phyloP scores from a whole-genome alignment of 768 basidiomycete genomes.

The Mycena polygramma region DNA sequence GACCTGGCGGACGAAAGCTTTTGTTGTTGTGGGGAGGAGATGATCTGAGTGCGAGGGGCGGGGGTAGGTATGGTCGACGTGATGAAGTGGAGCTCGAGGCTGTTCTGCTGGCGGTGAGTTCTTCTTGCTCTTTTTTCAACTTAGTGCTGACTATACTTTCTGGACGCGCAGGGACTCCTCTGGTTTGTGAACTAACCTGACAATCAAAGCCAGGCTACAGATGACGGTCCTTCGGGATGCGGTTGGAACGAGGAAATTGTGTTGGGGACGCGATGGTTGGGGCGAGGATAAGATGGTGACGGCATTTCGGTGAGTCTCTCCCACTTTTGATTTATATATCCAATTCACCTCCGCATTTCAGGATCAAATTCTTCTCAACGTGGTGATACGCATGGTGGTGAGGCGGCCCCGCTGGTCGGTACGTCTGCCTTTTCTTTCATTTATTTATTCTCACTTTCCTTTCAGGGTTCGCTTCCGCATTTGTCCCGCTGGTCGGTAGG shows the following conservation, averaged over 20 bases:
- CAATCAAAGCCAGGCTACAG: slow-evolving; percentile 6
- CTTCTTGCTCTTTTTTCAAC: neutral
- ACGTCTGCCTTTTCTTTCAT: neutral
- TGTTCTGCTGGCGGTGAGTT: slow-evolving; percentile 8
- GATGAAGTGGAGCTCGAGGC: neutral
- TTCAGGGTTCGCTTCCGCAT: neutral
- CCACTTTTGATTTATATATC: too few species aligned
- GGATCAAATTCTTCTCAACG: neutral
- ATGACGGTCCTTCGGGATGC: slow-evolving; percentile 15
- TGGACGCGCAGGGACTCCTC: too few species aligned
- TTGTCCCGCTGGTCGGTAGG: neutral
- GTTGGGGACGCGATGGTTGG: neutral
- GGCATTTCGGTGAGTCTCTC: neutral
- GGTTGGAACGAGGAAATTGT: neutral
- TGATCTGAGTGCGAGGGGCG: neutral
- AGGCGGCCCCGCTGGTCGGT: neutral
- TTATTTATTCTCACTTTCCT: neutral
- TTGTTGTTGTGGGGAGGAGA: neutral
- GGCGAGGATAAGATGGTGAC: neutral
- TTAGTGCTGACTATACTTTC: too few species aligned
- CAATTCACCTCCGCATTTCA: neutral
- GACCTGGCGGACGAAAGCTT: slow-evolving; percentile 4
- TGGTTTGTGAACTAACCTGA: slow-evolving; percentile 5
- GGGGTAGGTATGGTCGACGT: neutral
- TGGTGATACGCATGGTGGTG: slow-evolving; percentile 9